Evolutionary conservation across 257 asterid genomes (phyloP).

Genomic region (Mentha longifolia): DNA sequence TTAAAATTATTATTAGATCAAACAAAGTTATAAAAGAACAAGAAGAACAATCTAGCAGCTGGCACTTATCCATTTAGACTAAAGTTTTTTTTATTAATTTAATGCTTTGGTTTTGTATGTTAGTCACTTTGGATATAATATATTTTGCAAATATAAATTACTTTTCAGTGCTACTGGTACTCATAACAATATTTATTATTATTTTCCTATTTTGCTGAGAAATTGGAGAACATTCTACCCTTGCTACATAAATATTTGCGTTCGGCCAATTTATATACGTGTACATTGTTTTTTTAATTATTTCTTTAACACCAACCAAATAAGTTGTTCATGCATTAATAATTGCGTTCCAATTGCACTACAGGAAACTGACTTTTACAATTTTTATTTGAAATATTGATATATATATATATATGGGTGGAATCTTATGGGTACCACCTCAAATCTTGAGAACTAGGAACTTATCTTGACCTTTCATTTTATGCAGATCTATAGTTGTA

Average conservation of each 20-base stretch:
- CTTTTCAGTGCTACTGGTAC: no score
- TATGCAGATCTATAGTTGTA: no score
- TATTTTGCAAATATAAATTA: no score
- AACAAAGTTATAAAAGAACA: not conserved
- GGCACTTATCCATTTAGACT: slow-evolving; percentile 34
- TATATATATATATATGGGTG: no score
- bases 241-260: not conserved
- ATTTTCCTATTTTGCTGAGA: not conserved
- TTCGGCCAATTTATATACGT: slow-evolving; percentile 6
- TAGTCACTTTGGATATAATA: slow-evolving; percentile 7
- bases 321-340: slow-evolving; percentile 11
- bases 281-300: not conserved
- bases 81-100: slow-evolving; percentile 3
- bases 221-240: slow-evolving; percentile 11
- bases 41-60: slow-evolving; percentile 23
- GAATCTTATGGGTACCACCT: no score
- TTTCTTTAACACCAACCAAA: slow-evolving; percentile 19
- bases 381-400: not conserved
- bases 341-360: not conserved
- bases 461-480: no score
- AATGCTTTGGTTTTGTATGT: not conserved
- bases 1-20: not conserved
- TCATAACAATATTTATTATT: not conserved
- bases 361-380: not conserved
- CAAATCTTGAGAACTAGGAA: no score